Evolutionary conservation across 257 asterid genomes (phyloP).

Genomic region (Rhazya stricta): DNA sequence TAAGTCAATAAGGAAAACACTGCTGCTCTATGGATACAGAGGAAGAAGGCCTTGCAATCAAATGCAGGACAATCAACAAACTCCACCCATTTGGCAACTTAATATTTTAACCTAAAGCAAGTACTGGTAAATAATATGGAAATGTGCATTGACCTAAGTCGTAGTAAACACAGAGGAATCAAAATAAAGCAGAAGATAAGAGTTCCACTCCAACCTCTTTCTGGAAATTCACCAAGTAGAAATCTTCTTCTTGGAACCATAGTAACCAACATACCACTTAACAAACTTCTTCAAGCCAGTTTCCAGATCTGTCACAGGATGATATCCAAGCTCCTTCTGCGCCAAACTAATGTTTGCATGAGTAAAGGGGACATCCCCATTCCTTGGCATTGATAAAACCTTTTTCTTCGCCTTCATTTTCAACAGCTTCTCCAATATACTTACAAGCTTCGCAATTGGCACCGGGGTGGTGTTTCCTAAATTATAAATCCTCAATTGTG

Average conservation of each 20-base stretch:
- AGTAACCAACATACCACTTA: slow-evolving; percentile 60
- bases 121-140: no score
- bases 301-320: slow-evolving; percentile 57
- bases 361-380: slow-evolving; percentile 66
- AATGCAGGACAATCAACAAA: slow-evolving; percentile 12
- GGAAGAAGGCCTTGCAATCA: slow-evolving; percentile 8
- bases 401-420: slow-evolving; percentile 57
- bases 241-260: slow-evolving; percentile 59
- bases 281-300: slow-evolving; percentile 64
- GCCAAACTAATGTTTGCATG: slow-evolving; percentile 74
- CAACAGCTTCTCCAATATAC: slow-evolving; percentile 64
- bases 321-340: slow-evolving; percentile 56
- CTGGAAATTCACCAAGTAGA: slow-evolving; percentile 34
- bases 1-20: slow-evolving; percentile 20
- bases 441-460: slow-evolving; percentile 55
- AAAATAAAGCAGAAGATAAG: neutral
- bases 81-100: slow-evolving; percentile 8
- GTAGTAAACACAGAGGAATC: neutral
- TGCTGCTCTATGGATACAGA: slow-evolving; percentile 24
- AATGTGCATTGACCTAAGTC: neutral
- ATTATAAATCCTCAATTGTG: slow-evolving; percentile 59
- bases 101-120: neutral
- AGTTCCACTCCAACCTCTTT: neutral
- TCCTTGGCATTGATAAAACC: slow-evolving; percentile 53
- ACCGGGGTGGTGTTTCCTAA: slow-evolving; percentile 70